phyloP scores from a whole-genome alignment of 495 filamentous ascomycete species.

The Gamarada debralockiae region DNA sequence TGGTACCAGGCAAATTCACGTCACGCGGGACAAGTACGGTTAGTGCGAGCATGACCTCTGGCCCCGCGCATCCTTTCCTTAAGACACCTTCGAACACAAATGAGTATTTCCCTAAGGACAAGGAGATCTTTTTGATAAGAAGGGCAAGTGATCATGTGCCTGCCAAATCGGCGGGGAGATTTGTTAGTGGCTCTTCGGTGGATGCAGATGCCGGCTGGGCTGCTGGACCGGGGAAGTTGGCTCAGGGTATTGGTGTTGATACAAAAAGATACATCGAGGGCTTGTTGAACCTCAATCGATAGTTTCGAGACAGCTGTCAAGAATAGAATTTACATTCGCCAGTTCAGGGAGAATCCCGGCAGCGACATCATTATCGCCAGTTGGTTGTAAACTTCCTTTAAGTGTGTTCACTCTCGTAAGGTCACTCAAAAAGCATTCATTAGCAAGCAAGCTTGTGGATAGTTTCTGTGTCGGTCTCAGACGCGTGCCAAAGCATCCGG shows the following conservation, averaged over 20 bases:
- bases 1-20: background rate
- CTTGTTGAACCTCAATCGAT: conserved; percentile 57
- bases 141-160: conserved; percentile 64
- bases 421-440: too few relatives aligned
- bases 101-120: conserved; percentile 28
- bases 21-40: conserved; percentile 15
- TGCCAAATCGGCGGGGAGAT: conserved; percentile 23
- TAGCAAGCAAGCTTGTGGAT: too few relatives aligned
- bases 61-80: conserved; percentile 23
- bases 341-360: too few relatives aligned
- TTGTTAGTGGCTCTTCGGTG: conserved; percentile 12
- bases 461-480: too few relatives aligned
- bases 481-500: too few relatives aligned
- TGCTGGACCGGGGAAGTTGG: conserved; percentile 54
- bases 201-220: conserved; percentile 38
- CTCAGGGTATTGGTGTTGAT: conserved; percentile 87
- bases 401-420: too few relatives aligned
- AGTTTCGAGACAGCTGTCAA: background rate
- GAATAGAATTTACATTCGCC: too few relatives aligned
- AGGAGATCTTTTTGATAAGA: conserved; percentile 77
- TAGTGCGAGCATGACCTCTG: conserved; percentile 13
- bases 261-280: conserved; percentile 82
- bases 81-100: conserved; percentile 7
- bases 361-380: too few relatives aligned
- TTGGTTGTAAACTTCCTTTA: too few relatives aligned